A percentile compares a stretch with the other conserved stretches of the same genome.
These are phyloP conservation scores for Auriculariales sp. DNA, from an alignment of 768 basidiomycete species.

Conservation along the genomic window DNA sequence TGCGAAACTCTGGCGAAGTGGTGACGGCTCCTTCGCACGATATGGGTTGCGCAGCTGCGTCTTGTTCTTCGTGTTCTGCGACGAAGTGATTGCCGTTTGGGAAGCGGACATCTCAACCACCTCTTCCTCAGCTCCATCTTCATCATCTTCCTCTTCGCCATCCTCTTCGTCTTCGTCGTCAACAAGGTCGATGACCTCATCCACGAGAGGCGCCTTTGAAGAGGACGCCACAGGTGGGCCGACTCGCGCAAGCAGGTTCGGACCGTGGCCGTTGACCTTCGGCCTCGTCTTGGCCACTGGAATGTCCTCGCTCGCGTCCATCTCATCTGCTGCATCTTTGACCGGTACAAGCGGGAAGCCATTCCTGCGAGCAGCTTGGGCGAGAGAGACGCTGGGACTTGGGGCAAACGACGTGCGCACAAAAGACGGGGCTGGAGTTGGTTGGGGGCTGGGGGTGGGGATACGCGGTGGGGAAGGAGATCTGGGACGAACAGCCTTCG, in stretches of 20 bases:
- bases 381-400: not conserved
- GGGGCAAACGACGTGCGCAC: not conserved
- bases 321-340: not conserved
- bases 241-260: too few species aligned
- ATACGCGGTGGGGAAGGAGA: not conserved
- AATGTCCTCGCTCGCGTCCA: not conserved
- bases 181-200: not conserved
- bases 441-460: not conserved
- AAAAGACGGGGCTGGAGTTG: too few species aligned
- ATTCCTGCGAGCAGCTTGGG: not conserved
- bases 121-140: too few species aligned
- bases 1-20: not conserved
- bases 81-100: too few species aligned
- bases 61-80: too few species aligned
- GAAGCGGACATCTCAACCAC: too few species aligned
- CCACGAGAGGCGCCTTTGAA: not conserved
- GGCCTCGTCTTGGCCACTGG: not conserved
- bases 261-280: too few species aligned
- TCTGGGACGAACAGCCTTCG: not conserved
- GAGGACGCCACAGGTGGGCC: too few species aligned
- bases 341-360: not conserved
- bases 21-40: not conserved
- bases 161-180: not conserved
- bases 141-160: too few species aligned
- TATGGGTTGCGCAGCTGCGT: not conserved